Conservation (phyloP, 495 filamentous ascomycete species). For the Daldinia grandis region DNA sequence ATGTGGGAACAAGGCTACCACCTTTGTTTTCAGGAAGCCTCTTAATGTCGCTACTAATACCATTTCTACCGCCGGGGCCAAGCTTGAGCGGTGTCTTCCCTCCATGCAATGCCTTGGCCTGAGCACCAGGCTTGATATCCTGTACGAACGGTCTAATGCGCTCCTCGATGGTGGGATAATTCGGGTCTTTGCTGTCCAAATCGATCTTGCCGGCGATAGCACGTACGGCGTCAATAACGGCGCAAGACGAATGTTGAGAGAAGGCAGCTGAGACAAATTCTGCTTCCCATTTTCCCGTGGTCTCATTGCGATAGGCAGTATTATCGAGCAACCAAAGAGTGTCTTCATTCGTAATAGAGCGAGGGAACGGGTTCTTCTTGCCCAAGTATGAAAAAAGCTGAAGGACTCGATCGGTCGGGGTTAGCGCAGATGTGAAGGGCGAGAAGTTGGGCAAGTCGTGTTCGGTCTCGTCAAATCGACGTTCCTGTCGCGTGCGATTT, state of each 20-base stretch:
- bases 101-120: slow-evolving; percentile 63
- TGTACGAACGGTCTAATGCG: slow-evolving; percentile 81
- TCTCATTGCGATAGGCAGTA: slow-evolving; percentile 71
- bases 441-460: slow-evolving; percentile 47
- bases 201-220: slow-evolving; percentile 75
- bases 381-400: slow-evolving; percentile 58
- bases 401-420: slow-evolving; percentile 40
- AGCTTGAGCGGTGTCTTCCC: slow-evolving; percentile 63
- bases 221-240: slow-evolving; percentile 71
- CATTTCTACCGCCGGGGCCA: slow-evolving; percentile 74
- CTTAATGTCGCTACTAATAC: slow-evolving; percentile 70
- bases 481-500: slow-evolving; percentile 51
- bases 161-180: slow-evolving; percentile 70
- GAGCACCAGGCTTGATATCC: slow-evolving; percentile 72
- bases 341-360: slow-evolving; percentile 57
- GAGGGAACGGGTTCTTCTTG: slow-evolving; percentile 53
- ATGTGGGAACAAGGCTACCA: slow-evolving; percentile 51
- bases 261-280: slow-evolving; percentile 87
- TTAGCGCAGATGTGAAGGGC: slow-evolving; percentile 19
- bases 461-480: slow-evolving; percentile 55
- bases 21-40: slow-evolving; percentile 50
- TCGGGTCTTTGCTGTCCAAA: slow-evolving; percentile 68
- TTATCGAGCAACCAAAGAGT: slow-evolving; percentile 92
- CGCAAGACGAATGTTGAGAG: slow-evolving; percentile 69
- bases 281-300: slow-evolving; percentile 69